A percentile compares a stretch with the other conserved stretches of the same genome.
These are phyloP conservation scores for Neurospora intermedia DNA, from an alignment of 495 filamentous ascomycete species.

Conservation along the genomic window DNA sequence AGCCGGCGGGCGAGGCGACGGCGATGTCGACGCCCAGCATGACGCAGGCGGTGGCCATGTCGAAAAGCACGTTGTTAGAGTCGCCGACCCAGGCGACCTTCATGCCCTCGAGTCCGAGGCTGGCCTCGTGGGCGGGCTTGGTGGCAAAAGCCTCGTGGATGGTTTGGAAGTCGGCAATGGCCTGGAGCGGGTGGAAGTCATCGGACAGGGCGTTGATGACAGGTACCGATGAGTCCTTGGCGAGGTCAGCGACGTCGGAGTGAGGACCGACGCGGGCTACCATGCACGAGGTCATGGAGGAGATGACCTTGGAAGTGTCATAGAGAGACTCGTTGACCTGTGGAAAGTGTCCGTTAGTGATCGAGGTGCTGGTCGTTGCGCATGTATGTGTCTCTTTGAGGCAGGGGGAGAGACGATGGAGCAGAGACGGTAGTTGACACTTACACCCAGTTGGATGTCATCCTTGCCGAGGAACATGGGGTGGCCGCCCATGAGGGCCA, in stretches of 20 bases:
- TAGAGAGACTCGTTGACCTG: constrained; percentile 80
- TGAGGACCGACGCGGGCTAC: constrained; percentile 83
- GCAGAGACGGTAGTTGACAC: constrained; percentile 6
- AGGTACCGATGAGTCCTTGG: constrained; percentile 71
- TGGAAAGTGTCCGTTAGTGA: constrained; percentile 5
- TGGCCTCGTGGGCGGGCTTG: constrained; percentile 20
- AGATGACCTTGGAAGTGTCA: constrained; percentile 82
- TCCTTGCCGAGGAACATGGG: constrained; percentile 93
- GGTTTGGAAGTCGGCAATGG: constrained; percentile 84
- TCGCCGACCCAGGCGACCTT: constrained; percentile 96
- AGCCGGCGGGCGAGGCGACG: constrained; percentile 76
- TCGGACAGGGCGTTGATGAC: constrained; percentile 92
- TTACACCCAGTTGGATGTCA: constrained; percentile 88
- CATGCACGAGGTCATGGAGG: constrained; percentile 83
- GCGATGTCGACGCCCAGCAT: constrained; percentile 80
- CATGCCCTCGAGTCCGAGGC: constrained; percentile 64
- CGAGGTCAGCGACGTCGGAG: constrained; percentile 66
- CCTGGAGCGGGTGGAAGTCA: constrained; percentile 84
- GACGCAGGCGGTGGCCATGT: constrained; percentile 71
- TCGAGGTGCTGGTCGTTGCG: neutral
- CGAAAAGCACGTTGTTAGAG: constrained; percentile 92
- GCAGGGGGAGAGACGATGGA: neutral
- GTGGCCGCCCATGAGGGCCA: constrained; percentile 74
- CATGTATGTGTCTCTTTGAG: neutral
- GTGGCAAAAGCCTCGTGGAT: constrained; percentile 64